These are phyloP conservation scores for Cavenderia fasciculata DNA, from an alignment of 78 protist genomes.

Conservation along the genomic window DNA sequence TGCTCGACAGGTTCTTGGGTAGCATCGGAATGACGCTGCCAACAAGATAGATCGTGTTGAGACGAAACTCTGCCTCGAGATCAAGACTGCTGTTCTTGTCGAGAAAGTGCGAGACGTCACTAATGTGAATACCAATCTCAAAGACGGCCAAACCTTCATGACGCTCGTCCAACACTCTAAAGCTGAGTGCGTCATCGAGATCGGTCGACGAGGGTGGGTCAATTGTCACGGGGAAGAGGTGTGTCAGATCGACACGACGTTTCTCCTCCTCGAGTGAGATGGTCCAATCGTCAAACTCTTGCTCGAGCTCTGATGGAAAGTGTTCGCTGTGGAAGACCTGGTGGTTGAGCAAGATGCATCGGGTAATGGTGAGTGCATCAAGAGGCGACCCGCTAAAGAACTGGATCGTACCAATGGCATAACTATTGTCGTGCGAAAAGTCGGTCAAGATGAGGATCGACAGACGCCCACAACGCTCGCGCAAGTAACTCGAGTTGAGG, in stretches of 20 bases:
- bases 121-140: constrained; percentile 68
- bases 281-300: constrained; percentile 51
- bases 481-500: background rate
- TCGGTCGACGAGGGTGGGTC: constrained; percentile 76
- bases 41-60: constrained; percentile 55
- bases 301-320: constrained; percentile 34
- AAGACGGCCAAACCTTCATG: constrained; percentile 46
- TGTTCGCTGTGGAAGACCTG: constrained; percentile 65
- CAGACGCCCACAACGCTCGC: constrained; percentile 64
- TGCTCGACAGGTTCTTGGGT: constrained; percentile 42
- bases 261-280: constrained; percentile 38
- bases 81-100: constrained; percentile 52
- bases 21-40: constrained; percentile 61
- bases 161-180: constrained; percentile 26
- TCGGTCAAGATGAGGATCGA: constrained; percentile 44
- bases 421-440: constrained; percentile 41
- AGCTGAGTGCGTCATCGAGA: constrained; percentile 62
- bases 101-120: constrained; percentile 44
- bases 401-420: constrained; percentile 63
- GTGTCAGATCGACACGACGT: constrained; percentile 57
- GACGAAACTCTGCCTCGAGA: constrained; percentile 65
- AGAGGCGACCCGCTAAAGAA: constrained; percentile 64
- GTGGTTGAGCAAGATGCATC: constrained; percentile 62
- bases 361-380: constrained; percentile 20
- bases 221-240: constrained; percentile 52